Evolutionary conservation across 495 filamentous ascomycete genomes (phyloP), one percentile per base, ranked within the genome.

Genomic region (Penicillium pancosmium): DNA sequence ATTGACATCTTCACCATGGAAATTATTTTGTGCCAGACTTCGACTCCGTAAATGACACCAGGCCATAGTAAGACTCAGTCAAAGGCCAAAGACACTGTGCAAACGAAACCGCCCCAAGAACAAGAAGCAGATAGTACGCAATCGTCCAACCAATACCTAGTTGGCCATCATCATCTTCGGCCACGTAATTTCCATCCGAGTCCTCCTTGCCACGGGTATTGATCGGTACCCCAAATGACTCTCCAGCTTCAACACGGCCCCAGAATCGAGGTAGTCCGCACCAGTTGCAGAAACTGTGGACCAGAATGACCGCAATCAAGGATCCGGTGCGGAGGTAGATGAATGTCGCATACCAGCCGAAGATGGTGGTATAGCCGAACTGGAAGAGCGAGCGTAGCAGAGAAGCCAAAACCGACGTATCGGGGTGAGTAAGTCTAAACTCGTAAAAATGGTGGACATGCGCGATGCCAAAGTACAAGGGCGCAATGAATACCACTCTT

Each of bases 391-490:
- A 90, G 46, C 91, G 85, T 5, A 91, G 59, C 1, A 93, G 55
- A 5, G 86, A 86, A 2, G 78, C 76, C 5, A 79, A 41, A 12
- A 84, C 61, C 5, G 88, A 80, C 2, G 87, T 86, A 60, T 85
- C 78, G 15, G 93, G 91, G 66, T 96, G 84, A 1, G 87, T 89
- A 10, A 96, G 76, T 33, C 86, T 84, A 77, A 93, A 97, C 75
- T 98, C 94, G 76, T 97, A 96, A 73, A 92, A 91, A 75, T 98
- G 94, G 73, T 98, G 93, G 27, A 96, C 72, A 76, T 98, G 94
- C 11, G 93, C 91, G 50, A 98, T 89, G 54, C 95, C 94, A 70
- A 98, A 98, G 73, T 96, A 90, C 10, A 98, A 73, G 2, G 94
- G 94, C 0, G 90, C 86, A 8, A 91, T 70, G 71, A 94, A 91